Evolutionary conservation across 2,329 filamentous ascomycete genomes (phyloP).

Genomic region (Phyllosticta citriasiana): DNA sequence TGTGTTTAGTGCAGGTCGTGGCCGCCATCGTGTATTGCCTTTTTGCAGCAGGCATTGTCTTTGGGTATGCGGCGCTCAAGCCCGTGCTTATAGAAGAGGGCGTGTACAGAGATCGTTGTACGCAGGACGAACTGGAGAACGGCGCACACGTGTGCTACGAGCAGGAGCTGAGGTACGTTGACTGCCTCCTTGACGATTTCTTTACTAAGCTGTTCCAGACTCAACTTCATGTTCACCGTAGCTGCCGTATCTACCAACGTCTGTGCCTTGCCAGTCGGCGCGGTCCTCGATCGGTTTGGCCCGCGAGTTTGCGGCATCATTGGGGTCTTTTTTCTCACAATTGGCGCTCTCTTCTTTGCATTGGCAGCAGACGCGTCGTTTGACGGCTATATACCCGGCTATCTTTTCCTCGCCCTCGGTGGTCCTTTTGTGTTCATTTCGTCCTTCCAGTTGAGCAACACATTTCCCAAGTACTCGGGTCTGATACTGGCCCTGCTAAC

Average conservation of each 20-base stretch:
- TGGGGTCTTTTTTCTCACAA: slow-evolving; percentile 56
- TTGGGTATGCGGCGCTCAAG: slow-evolving; percentile 32
- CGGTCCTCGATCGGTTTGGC: slow-evolving; percentile 73
- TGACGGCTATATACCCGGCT: slow-evolving; percentile 52
- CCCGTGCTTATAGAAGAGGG: slow-evolving; percentile 30
- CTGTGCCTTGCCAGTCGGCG: slow-evolving; percentile 73
- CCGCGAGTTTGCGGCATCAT: slow-evolving; percentile 66
- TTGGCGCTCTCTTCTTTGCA: slow-evolving; percentile 64
- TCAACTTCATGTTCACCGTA: slow-evolving; percentile 89
- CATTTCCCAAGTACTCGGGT: slow-evolving; percentile 40
- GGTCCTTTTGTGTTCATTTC: slow-evolving; percentile 43
- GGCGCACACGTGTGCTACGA: slow-evolving; percentile 28
- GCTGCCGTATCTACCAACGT: slow-evolving; percentile 84
- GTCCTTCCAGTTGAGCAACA: slow-evolving; percentile 41
- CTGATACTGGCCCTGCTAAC: slow-evolving; percentile 41
- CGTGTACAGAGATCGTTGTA: slow-evolving; percentile 28
- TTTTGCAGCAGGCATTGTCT: slow-evolving; percentile 33
- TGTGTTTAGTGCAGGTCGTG: slow-evolving; percentile 52
- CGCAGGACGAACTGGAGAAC: slow-evolving; percentile 23
- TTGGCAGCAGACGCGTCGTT: slow-evolving; percentile 55
- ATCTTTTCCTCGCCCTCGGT: slow-evolving; percentile 40
- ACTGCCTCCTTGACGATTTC: not conserved
- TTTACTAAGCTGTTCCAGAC: slow-evolving; percentile 39
- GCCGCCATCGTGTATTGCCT: slow-evolving; percentile 63
- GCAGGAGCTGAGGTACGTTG: slow-evolving; percentile 23